phyloP scores from a whole-genome alignment of 495 filamentous ascomycete species.

The Daldinia grandis region DNA sequence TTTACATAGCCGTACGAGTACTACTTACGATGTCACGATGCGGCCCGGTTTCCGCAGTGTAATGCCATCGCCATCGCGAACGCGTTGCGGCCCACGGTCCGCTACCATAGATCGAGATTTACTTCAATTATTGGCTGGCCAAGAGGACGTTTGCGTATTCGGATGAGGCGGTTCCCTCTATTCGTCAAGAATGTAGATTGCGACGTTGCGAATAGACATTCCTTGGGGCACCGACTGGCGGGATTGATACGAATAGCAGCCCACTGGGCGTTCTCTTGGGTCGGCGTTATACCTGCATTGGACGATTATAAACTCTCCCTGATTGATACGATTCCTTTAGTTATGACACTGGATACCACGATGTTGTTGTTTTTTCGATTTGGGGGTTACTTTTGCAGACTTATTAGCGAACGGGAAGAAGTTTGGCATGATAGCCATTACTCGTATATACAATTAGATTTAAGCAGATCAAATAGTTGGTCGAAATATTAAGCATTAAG shows the following conservation, averaged over 20 bases:
- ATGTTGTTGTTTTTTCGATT: constrained; percentile 21
- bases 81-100: constrained; percentile 14
- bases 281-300: constrained; percentile 37
- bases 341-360: constrained; percentile 45
- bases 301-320: constrained; percentile 32
- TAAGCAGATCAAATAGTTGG: constrained; percentile 25
- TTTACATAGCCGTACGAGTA: constrained; percentile 31
- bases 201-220: constrained; percentile 19
- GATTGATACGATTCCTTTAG: constrained; percentile 41
- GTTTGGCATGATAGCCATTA: constrained; percentile 9
- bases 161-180: constrained; percentile 12
- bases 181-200: constrained; percentile 22
- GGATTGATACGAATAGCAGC: constrained; percentile 14
- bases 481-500: constrained; percentile 11
- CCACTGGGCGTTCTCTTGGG: constrained; percentile 31
- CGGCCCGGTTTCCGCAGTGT: constrained; percentile 12
- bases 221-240: constrained; percentile 12
- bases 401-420: constrained; percentile 19
- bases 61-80: constrained; percentile 3
- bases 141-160: constrained; percentile 17
- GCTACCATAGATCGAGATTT: constrained; percentile 18
- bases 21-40: constrained; percentile 29
- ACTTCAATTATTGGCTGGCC: constrained; percentile 21
- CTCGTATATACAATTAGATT: constrained; percentile 19
- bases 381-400: constrained; percentile 17